Conservation (phyloP, 495 filamentous ascomycete genomes). For the Halenospora varia region DNA sequence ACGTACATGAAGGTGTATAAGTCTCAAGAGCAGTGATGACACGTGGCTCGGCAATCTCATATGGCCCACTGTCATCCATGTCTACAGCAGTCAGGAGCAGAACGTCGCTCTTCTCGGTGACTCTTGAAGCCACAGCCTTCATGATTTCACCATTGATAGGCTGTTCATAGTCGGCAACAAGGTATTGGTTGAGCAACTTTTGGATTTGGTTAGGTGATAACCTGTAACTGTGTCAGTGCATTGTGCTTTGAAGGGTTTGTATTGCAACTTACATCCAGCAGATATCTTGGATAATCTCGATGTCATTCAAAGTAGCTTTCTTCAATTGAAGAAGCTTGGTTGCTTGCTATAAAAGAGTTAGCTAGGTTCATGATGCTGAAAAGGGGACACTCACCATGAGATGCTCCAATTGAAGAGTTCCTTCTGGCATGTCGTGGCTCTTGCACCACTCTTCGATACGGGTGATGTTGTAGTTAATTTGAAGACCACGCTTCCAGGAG, state of each 20-base stretch:
- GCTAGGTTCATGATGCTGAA: conserved; percentile 2
- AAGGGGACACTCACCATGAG: conserved; percentile 69
- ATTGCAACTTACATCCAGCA: conserved; percentile 83
- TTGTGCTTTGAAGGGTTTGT: background rate
- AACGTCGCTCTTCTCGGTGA: conserved; percentile 98
- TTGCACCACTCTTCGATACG: conserved; percentile 99
- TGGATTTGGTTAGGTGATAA: conserved; percentile 98
- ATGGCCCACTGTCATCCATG: conserved; percentile 99
- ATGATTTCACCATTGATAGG: conserved; percentile 99
- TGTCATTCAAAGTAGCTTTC: conserved; percentile 98
- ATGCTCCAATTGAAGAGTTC: conserved; percentile 95
- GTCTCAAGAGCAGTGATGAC: conserved; percentile 96
- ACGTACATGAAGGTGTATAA: conserved; percentile 91
- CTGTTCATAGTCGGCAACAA: conserved; percentile 98
- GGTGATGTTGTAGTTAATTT: conserved; percentile 99
- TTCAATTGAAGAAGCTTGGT: conserved; percentile 98
- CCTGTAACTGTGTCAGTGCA: conserved; percentile 31
- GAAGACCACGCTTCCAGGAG: conserved; percentile 97
- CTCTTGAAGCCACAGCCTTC: conserved; percentile 96
- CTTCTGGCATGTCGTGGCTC: conserved; percentile 99
- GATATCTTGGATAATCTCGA: conserved; percentile 99
- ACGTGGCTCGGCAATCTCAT: conserved; percentile 96
- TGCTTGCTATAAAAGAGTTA: conserved; percentile 46
- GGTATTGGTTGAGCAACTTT: conserved; percentile 96
- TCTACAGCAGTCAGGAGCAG: conserved; percentile 90